Evolutionary conservation across 2,329 filamentous ascomycete species (phyloP).

Genomic region (Fusarium sp.): DNA sequence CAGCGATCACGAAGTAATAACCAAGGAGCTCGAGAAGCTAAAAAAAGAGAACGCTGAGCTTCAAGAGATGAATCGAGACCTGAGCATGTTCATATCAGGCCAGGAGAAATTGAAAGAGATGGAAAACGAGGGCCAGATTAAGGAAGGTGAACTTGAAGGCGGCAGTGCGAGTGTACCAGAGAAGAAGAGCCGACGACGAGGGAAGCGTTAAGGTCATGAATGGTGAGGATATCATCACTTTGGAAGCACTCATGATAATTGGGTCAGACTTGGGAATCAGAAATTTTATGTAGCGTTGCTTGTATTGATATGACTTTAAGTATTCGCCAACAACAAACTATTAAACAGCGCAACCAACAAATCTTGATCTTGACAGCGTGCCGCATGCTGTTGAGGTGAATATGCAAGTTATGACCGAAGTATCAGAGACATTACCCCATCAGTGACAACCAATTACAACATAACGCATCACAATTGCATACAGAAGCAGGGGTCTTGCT

Average conservation of each 20-base stretch:
- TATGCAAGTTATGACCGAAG: background rate
- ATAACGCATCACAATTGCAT: background rate
- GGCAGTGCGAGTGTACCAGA: constrained; percentile 76
- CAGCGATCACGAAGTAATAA: constrained; percentile 67
- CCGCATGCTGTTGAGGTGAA: background rate
- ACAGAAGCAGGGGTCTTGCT: constrained; percentile 10
- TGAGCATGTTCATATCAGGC: constrained; percentile 88
- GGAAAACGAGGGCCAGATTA: constrained; percentile 67
- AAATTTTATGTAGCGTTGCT: background rate
- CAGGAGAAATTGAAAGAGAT: constrained; percentile 82
- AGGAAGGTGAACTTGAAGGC: constrained; percentile 78
- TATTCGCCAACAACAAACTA: background rate
- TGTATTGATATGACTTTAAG: background rate
- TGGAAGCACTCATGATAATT: background rate
- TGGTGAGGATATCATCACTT: background rate
- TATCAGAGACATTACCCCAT: background rate
- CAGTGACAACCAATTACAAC: background rate
- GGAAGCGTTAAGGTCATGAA: constrained; percentile 47
- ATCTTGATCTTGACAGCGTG: background rate
- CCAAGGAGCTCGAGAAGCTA: constrained; percentile 66
- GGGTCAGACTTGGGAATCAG: background rate
- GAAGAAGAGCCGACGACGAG: constrained; percentile 65
- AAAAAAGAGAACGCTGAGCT: constrained; percentile 76
- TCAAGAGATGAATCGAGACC: constrained; percentile 85
- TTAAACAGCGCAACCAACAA: background rate